These are phyloP conservation scores for Skeletonema potamos DNA, from an alignment of 108 stramenopile species.

Conservation along the genomic window DNA sequence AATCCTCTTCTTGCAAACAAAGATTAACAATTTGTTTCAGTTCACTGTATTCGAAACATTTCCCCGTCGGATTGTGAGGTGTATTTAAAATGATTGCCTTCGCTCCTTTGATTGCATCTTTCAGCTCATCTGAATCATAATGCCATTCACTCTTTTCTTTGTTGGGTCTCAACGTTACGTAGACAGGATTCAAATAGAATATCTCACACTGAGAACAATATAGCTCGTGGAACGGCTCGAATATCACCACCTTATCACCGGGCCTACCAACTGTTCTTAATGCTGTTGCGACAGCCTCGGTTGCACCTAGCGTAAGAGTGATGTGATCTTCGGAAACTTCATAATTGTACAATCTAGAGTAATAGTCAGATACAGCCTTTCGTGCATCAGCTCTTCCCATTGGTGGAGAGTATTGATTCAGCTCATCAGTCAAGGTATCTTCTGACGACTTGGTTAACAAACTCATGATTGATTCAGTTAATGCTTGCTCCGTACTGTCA, in stretches of 20 bases:
- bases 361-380: constrained; percentile 52
- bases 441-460: constrained; percentile 6
- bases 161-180: constrained; percentile 48
- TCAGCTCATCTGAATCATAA: constrained; percentile 55
- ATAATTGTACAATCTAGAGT: constrained; percentile 59
- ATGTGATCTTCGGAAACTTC: constrained; percentile 47
- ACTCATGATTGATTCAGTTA: constrained; percentile 14
- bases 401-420: constrained; percentile 77
- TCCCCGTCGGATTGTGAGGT: constrained; percentile 96
- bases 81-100: constrained; percentile 85
- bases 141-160: constrained; percentile 43
- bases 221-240: constrained; percentile 78
- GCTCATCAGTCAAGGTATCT: constrained; percentile 33
- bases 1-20: constrained; percentile 52
- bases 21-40: constrained; percentile 63
- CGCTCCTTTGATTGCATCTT: constrained; percentile 50
- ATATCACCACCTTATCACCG: constrained; percentile 68
- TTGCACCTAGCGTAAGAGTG: constrained; percentile 73
- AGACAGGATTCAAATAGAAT: constrained; percentile 62
- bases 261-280: constrained; percentile 64
- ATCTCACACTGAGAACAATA: constrained; percentile 70
- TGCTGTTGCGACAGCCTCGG: constrained; percentile 69
- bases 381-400: constrained; percentile 65
- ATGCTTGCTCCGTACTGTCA: constrained; percentile 5
- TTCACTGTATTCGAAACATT: constrained; percentile 78